Evolutionary conservation across 371 early-diverging fungal genomes (phyloP).

Genomic region (Blyttiomyces sp.): DNA sequence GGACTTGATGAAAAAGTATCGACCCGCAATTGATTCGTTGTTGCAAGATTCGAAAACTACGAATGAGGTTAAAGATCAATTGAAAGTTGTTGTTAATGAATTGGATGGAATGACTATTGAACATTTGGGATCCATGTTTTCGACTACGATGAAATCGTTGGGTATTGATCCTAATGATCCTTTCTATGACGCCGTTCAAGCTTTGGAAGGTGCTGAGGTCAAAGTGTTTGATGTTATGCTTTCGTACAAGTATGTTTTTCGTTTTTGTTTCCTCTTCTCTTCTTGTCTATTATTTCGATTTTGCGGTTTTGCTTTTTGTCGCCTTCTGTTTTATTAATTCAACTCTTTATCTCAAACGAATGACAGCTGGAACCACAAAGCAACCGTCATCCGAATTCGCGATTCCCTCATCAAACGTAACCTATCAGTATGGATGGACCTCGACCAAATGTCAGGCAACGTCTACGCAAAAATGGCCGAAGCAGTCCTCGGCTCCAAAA

Average conservation of each 20-base stretch:
- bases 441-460: constrained; percentile 30
- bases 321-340: neutral
- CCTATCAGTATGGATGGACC: constrained; percentile 28
- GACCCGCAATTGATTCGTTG: no score
- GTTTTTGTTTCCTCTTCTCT: neutral
- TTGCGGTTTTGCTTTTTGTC: neutral
- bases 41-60: no score
- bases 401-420: constrained; percentile 15
- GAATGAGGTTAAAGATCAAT: neutral
- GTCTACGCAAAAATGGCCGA: constrained; percentile 35
- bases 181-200: constrained; percentile 24
- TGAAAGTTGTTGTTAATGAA: constrained; percentile 6
- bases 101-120: constrained; percentile 15
- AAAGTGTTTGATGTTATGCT: constrained; percentile 30
- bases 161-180: constrained; percentile 30
- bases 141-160: constrained; percentile 8
- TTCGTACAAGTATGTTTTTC: constrained; percentile 17
- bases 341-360: neutral
- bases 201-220: neutral
- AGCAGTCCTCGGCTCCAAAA: constrained; percentile 25
- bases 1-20: no score
- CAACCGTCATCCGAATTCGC: constrained; percentile 9
- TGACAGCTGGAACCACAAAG: constrained; percentile 22
- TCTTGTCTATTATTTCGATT: neutral
- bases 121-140: neutral